These are phyloP conservation scores for Candida tetrigidarum DNA, from an alignment of 1,139 yeast genomes.

Conservation along the genomic window DNA sequence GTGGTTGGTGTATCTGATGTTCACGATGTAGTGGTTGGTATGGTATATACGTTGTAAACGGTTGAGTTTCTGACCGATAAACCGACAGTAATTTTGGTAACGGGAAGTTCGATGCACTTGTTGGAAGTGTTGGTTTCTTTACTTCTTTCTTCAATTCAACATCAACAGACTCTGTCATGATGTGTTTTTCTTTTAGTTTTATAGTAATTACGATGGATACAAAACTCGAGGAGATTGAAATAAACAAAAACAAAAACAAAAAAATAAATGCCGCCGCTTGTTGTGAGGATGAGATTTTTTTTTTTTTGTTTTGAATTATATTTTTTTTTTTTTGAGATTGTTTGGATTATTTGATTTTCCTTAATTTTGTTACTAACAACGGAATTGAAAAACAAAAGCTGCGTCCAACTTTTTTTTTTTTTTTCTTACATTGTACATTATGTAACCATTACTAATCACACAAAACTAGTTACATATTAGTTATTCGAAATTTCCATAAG, in stretches of 20 bases:
- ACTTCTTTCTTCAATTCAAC: neutral
- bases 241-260: too few relatives aligned
- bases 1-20: neutral
- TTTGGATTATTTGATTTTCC: too few relatives aligned
- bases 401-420: too few relatives aligned
- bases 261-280: conserved; percentile 2
- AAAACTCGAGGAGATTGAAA: conserved; percentile 1
- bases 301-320: neutral
- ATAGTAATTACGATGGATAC: neutral
- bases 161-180: neutral
- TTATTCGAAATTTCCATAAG: neutral
- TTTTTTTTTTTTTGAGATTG: too few relatives aligned
- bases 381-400: too few relatives aligned
- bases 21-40: conserved; percentile 1
- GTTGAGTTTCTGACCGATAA: neutral
- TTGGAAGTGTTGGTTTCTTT: neutral
- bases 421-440: too few relatives aligned
- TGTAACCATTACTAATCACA: conserved; percentile 5
- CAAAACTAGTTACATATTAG: neutral
- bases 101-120: neutral
- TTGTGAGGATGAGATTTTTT: conserved; percentile 3
- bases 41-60: conserved; percentile 1
- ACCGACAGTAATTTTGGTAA: neutral
- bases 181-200: neutral
- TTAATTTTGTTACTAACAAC: too few relatives aligned